These are phyloP conservation scores for Solanum chiquidenum DNA, from an alignment of 257 asterid species.

Conservation along the genomic window DNA sequence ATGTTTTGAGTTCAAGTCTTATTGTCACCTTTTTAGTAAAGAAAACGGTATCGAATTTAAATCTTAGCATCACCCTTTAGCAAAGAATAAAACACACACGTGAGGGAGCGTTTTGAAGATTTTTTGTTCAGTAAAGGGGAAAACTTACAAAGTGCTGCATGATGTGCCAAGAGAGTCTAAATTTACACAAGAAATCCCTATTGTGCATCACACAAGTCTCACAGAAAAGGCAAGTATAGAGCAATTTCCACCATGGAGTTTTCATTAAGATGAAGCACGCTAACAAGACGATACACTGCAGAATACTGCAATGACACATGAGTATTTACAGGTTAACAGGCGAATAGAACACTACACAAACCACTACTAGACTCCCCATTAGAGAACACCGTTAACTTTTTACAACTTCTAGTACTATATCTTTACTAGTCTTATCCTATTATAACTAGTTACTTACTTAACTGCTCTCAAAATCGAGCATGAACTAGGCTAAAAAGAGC, in stretches of 20 bases:
- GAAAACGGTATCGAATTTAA: neutral
- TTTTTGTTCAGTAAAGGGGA: neutral
- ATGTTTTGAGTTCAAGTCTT: neutral
- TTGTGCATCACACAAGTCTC: neutral
- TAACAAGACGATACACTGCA: neutral
- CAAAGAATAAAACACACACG: neutral
- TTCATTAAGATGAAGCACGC: neutral
- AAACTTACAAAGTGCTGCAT: neutral
- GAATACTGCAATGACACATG: slow-evolving; percentile 2
- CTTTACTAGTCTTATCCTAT: slow-evolving; percentile 6
- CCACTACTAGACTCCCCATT: slow-evolving; percentile 16
- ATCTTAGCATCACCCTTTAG: neutral
- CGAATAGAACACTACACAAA: neutral
- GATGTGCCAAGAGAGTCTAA: neutral
- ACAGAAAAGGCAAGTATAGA: neutral
- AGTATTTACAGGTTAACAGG: slow-evolving; percentile 22
- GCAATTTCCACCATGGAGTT: neutral
- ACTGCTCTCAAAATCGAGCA: slow-evolving; percentile 15
- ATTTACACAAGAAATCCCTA: neutral
- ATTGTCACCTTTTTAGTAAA: neutral
- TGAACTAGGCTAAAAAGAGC: slow-evolving; percentile 5
- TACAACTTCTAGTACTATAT: slow-evolving; percentile 23
- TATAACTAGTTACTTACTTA: slow-evolving; percentile 9
- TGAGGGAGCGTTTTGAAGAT: neutral
- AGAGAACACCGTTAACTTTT: slow-evolving; percentile 23